Percentiles rank a stretch among this genome's conserved stretches.
These are phyloP conservation scores for Ambrosiella xylebori DNA, from an alignment of 2,329 filamentous ascomycete genomes.

Conservation along the genomic window DNA sequence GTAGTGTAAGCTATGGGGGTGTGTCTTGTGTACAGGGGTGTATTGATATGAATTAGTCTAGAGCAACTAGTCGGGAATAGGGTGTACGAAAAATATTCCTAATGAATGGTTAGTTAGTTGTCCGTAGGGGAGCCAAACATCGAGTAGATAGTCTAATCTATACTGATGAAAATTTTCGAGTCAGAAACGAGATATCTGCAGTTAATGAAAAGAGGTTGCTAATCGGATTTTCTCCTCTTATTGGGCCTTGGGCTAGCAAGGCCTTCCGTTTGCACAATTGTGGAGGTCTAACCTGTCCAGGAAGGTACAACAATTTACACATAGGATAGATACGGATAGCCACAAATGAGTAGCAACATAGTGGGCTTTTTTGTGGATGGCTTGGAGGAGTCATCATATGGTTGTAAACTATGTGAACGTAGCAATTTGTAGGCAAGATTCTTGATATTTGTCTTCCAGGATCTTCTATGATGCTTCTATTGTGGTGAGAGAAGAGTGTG, in stretches of 20 bases:
- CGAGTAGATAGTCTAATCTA: no score
- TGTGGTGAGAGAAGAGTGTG: background rate
- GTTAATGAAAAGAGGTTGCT: background rate
- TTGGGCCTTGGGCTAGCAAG: no score
- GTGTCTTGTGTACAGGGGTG: background rate
- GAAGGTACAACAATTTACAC: background rate
- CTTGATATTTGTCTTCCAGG: background rate
- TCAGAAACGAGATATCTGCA: background rate
- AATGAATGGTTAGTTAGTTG: background rate
- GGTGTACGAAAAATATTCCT: background rate
- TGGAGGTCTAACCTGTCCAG: background rate
- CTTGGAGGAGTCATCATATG: background rate
- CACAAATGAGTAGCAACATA: no score
- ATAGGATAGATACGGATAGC: background rate
- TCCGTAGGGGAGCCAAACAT: background rate
- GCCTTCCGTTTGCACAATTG: background rate
- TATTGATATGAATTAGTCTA: background rate
- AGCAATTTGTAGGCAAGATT: background rate
- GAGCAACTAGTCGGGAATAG: background rate
- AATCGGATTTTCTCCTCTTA: background rate
- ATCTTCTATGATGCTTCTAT: background rate
- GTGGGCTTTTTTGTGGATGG: background rate
- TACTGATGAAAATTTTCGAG: background rate
- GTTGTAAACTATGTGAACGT: background rate
- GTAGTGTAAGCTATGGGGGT: background rate